A percentile compares a stretch with the other conserved stretches of the same genome.
These are phyloP conservation scores for Magnolia sinica DNA, from an alignment of 164 flowering plant genomes.

Conservation along the genomic window DNA sequence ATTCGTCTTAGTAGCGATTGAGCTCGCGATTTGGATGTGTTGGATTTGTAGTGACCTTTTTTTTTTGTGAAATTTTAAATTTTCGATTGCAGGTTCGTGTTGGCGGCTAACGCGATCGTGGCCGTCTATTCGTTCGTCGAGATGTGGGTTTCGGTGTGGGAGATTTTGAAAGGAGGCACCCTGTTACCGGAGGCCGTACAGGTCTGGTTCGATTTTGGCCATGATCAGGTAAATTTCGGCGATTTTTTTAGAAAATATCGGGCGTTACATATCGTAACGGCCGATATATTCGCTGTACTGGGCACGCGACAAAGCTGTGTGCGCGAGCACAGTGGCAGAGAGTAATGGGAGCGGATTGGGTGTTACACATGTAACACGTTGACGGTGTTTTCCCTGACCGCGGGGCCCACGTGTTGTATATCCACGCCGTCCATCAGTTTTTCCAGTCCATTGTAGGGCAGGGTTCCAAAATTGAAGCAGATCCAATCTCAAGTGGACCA, in stretches of 20 bases:
- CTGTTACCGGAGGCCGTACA: slow-evolving; percentile 61
- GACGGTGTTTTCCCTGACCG: too few species aligned
- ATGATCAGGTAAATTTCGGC: slow-evolving; percentile 63
- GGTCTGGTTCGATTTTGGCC: slow-evolving; percentile 93
- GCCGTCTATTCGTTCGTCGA: slow-evolving; percentile 68
- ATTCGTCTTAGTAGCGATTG: neutral
- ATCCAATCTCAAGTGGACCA: too few species aligned
- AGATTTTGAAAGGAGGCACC: slow-evolving; percentile 61
- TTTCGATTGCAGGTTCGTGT: slow-evolving; percentile 44
- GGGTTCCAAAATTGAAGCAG: too few species aligned
- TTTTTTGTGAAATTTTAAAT: neutral
- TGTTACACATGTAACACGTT: too few species aligned
- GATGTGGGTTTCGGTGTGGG: slow-evolving; percentile 72
- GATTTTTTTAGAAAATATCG: neutral
- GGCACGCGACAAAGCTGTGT: neutral
- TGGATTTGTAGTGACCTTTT: neutral
- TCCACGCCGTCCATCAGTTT: too few species aligned
- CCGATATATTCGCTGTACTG: neutral
- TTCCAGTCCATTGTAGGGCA: too few species aligned
- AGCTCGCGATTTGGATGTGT: neutral
- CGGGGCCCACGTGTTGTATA: too few species aligned
- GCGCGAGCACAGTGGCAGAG: neutral
- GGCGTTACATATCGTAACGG: neutral
- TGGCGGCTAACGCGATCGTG: slow-evolving; percentile 65
- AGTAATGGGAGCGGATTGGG: too few species aligned